These are phyloP conservation scores for Colletotrichum paranaense DNA, from an alignment of 2,329 filamentous ascomycete species.

Conservation along the genomic window DNA sequence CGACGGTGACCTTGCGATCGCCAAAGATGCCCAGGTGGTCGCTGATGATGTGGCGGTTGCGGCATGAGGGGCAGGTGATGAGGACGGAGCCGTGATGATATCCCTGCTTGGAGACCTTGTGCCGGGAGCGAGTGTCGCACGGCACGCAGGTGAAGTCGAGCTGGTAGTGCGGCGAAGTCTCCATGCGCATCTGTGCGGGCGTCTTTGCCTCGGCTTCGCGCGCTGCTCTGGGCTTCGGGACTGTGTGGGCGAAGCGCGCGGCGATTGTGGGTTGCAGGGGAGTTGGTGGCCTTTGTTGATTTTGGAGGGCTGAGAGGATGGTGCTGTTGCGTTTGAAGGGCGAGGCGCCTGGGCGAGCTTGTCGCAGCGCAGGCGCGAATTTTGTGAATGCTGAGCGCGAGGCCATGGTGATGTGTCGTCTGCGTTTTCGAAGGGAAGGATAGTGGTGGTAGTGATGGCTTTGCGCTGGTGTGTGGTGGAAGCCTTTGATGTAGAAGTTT, in stretches of 20 bases:
- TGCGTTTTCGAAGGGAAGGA: neutral
- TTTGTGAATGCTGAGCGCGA: constrained; percentile 17
- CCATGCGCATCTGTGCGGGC: constrained; percentile 37
- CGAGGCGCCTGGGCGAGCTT: constrained; percentile 19
- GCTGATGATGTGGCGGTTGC: constrained; percentile 89
- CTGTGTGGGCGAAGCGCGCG: constrained; percentile 43
- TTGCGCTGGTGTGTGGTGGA: neutral
- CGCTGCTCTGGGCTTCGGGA: constrained; percentile 33
- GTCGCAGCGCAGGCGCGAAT: constrained; percentile 29
- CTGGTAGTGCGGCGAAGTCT: constrained; percentile 77
- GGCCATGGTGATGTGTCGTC: constrained; percentile 20
- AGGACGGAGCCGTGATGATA: constrained; percentile 92
- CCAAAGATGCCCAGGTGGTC: constrained; percentile 88
- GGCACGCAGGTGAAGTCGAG: constrained; percentile 94
- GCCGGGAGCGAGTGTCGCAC: constrained; percentile 82
- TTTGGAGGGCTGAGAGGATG: constrained; percentile 11
- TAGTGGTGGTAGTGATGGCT: neutral
- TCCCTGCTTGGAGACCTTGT: constrained; percentile 91
- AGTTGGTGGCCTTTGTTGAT: neutral
- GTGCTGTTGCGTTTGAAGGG: neutral
- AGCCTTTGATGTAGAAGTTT: neutral
- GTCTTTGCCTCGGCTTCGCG: constrained; percentile 40
- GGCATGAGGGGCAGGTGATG: constrained; percentile 88
- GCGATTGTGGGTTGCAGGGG: constrained; percentile 19
- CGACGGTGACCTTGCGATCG: constrained; percentile 75